Evolutionary conservation across 2,329 filamentous ascomycete genomes (phyloP), one percentile per base, ranked within the genome.

Genomic region (Ophiostoma novo-ulmi): DNA sequence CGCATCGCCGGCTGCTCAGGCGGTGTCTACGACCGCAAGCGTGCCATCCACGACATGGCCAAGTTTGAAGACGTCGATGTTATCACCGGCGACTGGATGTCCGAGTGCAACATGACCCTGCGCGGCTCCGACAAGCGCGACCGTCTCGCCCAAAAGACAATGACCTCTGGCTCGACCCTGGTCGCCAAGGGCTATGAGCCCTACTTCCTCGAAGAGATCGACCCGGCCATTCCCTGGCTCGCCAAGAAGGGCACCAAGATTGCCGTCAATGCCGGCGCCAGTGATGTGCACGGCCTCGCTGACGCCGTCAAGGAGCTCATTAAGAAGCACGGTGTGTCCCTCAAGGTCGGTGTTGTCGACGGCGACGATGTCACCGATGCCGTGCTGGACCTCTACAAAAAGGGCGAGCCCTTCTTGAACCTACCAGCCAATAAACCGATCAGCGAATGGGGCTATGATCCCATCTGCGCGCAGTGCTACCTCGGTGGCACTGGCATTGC

Each of bases 401-500:
- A 74, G 31, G 74, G 74, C 69, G 71, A 74, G 41, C 52, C 70
- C 48, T 74, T 75, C 26, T 52, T 63, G 70, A 73, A 67, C 61
- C 71, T 75, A 31, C 71, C 71, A 58, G 73, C 70, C 17, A 73
- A 72, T 48, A 70, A 73, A 69, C 35, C 61, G 11, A 65, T 74
- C 11, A 39, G 55, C 31, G 72, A 72, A 3, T 75, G 73, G 73
- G 74, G 73, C 31, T 70, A 70, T 67, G 73, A 74, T 20, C 69
- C 71, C 44, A 65, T 75, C 58, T 71, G 71, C 52, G 68, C 71
- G 38, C 61, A 72, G 61, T 73, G 71, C 31, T 85, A 85, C 72
- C 79, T 84, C 0, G 83, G 83, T 4, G 80, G 81, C 3, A 73
- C 77, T 58, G 79, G 77, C 17, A 81, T 81, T 48, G 77, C 78